Evolutionary conservation across 73 alveolate genomes (phyloP), one percentile per base, ranked within the genome.

Genomic region (Paramecium sexaurelia): DNA sequence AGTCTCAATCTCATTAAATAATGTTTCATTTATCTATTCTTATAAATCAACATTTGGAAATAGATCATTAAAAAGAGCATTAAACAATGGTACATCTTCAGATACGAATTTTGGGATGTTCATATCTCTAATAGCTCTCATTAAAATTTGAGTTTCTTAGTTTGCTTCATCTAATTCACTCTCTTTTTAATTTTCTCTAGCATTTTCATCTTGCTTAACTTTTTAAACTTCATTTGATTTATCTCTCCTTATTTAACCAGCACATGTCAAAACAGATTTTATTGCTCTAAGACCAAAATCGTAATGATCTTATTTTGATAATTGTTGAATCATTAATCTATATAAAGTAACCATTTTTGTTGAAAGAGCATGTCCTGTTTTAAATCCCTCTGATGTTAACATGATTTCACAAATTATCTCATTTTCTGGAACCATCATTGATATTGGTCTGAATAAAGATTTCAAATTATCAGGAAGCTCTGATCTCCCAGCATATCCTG

Each of bases 401-500:
- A 97, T 98, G 90, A 98, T 98, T 94, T 98, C 99, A 90, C 99
- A 97, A 92, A 99, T 99, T 84, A 98, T 95, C 61, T 98, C 98
- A 91, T 98, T 95, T 86, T 99, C 99, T 4, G 99, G 99, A 39
- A 96, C 99, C 99, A 99, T 99, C 99, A 99, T 99, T 45, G 99
- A 99, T 92, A 99, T 99, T 4, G 99, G 99, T 86, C 99, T 97
- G 95, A 99, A 99, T 37, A 99, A 95, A 10, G 99, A 97, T 56
- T 96, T 97, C 57, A 97, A 92, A 92, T 98, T 98, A 91, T 98
- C 99, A 51, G 99, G 99, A 36, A 98, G 94, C 67, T 98, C 99
- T 35, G 99, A 94, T 93, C 99, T 94, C 9, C 99, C 99, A 82
- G 98, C 99, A 95, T 98, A 98, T 83, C 99, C 99, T 5, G 99